Conservation (phyloP, 441 rosid species). For the Macaranga tanarius region DNA sequence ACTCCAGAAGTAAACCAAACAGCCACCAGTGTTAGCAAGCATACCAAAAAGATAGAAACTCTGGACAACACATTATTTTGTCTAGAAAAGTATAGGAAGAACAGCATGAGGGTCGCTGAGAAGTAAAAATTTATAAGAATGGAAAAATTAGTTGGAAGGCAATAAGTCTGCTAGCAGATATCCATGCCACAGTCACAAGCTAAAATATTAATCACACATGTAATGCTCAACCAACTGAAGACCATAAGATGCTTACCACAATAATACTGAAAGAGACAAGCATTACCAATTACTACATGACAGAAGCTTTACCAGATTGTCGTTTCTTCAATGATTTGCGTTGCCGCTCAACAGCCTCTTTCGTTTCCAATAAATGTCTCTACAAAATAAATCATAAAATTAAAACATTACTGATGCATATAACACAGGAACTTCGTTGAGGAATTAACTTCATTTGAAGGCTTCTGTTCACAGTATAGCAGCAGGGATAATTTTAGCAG, state of each 20-base stretch:
- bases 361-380: conserved; percentile 90
- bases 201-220: neutral
- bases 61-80: neutral
- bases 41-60: neutral
- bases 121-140: neutral
- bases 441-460: neutral
- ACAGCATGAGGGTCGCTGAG: neutral
- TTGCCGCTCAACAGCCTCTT: conserved; percentile 94
- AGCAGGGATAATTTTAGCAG: neutral
- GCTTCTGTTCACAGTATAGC: neutral
- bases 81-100: neutral
- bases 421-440: neutral
- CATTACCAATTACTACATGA: conserved; percentile 10
- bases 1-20: neutral
- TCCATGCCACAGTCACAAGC: neutral
- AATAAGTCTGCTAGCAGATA: neutral
- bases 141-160: neutral
- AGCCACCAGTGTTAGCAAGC: neutral
- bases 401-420: conserved; percentile 6
- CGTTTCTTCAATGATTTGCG: conserved; percentile 92
- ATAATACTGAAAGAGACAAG: neutral
- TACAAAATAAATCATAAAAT: conserved; percentile 26
- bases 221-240: neutral
- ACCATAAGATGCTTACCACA: neutral
- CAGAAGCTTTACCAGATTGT: conserved; percentile 57